Evolutionary conservation across 495 filamentous ascomycete genomes (phyloP).

Genomic region (Aspergillus conjunctus): DNA sequence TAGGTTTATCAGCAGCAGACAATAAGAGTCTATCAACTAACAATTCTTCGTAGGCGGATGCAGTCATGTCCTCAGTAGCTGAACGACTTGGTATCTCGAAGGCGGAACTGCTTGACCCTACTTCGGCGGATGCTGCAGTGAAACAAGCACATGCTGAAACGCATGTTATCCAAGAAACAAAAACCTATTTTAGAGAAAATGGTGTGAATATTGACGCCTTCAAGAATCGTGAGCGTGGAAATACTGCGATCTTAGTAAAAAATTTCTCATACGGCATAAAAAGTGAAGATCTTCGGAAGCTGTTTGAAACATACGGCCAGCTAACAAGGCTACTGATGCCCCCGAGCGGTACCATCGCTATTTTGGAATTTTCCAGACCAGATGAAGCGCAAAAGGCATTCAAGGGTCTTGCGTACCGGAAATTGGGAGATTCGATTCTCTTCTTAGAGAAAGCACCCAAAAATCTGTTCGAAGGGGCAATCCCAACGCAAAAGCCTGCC

Average conservation of each 20-base stretch:
- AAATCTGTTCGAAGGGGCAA: conserved; percentile 64
- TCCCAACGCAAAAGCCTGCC: conserved; percentile 29
- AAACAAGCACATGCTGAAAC: conserved; percentile 98
- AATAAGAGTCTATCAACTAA: conserved; percentile 28
- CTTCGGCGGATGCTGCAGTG: conserved; percentile 87
- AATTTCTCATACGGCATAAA: conserved; percentile 87
- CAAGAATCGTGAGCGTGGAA: conserved; percentile 76
- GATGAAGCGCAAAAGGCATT: conserved; percentile 82
- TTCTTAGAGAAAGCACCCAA: conserved; percentile 94
- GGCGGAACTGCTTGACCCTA: conserved; percentile 88
- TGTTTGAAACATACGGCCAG: conserved; percentile 61
- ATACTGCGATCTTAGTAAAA: conserved; percentile 89
- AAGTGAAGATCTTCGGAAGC: conserved; percentile 50
- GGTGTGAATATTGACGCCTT: conserved; percentile 92
- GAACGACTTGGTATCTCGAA: conserved; percentile 85
- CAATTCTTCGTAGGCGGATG: conserved; percentile 62
- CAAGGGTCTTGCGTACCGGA: conserved; percentile 77
- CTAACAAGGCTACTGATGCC: conserved; percentile 84
- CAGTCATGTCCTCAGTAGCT: conserved; percentile 88
- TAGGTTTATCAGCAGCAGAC: conserved; percentile 41
- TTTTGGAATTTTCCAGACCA: conserved; percentile 79
- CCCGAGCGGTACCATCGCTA: conserved; percentile 86
- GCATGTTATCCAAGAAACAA: conserved; percentile 93
- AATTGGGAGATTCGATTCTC: conserved; percentile 86
- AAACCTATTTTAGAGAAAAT: conserved; percentile 80